phyloP scores from a whole-genome alignment of 768 basidiomycete genomes.

The Pleurotus salmoneostramineus region DNA sequence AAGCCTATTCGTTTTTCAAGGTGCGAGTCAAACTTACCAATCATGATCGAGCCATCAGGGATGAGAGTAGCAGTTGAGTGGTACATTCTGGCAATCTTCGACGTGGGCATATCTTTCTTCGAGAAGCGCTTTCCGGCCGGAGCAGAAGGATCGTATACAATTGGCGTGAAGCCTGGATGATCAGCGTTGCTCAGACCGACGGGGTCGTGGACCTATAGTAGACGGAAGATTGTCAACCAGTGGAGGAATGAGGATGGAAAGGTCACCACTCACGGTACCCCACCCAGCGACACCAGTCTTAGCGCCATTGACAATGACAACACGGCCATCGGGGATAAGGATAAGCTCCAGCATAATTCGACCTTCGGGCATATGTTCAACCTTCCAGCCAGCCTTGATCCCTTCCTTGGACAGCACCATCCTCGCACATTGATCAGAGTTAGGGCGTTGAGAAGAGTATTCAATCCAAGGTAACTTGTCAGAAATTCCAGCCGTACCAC shows the following conservation, averaged over 20 bases:
- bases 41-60: constrained; percentile 26
- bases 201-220: constrained; percentile 21
- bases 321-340: constrained; percentile 34
- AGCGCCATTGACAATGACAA: constrained; percentile 40
- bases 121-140: constrained; percentile 25
- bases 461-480: constrained; percentile 23
- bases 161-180: constrained; percentile 27
- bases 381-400: constrained; percentile 39
- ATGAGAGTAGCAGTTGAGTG: constrained; percentile 28
- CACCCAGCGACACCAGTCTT: constrained; percentile 36
- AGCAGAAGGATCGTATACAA: constrained; percentile 26
- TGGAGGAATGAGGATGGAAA: not conserved
- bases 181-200: constrained; percentile 35
- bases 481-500: constrained; percentile 30
- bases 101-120: constrained; percentile 22
- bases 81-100: constrained; percentile 27
- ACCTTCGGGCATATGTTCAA: constrained; percentile 38
- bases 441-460: constrained; percentile 32
- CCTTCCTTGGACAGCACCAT: constrained; percentile 36
- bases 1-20: not conserved
- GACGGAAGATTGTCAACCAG: not conserved
- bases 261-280: constrained; percentile 20
- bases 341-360: constrained; percentile 34
- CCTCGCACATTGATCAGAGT: constrained; percentile 37
- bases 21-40: constrained; percentile 12